Evolutionary conservation across 805 yeast genomes (phyloP).

Genomic region (Pichia paraexigua): DNA sequence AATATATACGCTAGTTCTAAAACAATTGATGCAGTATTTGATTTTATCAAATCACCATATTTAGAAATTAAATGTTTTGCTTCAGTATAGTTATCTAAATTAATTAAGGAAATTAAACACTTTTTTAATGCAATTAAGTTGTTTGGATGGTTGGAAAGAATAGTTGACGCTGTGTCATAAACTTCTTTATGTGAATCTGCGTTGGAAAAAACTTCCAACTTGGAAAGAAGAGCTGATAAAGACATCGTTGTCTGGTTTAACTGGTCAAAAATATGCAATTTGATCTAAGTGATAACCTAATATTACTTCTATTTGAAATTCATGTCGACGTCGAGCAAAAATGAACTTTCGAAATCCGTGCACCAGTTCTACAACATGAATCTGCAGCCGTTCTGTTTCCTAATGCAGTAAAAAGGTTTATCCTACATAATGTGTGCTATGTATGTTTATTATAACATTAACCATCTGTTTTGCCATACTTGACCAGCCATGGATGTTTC

Average conservation of each 20-base stretch:
- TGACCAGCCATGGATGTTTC: neutral
- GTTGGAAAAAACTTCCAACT: constrained; percentile 29
- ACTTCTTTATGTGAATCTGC: constrained; percentile 31
- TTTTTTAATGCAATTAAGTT: constrained; percentile 27
- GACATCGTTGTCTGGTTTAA: constrained; percentile 2
- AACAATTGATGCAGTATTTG: constrained; percentile 19
- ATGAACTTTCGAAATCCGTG: neutral
- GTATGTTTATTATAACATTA: too few species aligned
- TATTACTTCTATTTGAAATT: neutral
- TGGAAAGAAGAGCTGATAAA: constrained; percentile 25
- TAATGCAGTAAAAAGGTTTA: too few species aligned
- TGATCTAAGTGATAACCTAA: too few species aligned
- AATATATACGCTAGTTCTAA: constrained; percentile 52
- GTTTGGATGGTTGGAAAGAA: constrained; percentile 23
- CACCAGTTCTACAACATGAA: neutral
- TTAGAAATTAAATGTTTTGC: constrained; percentile 31
- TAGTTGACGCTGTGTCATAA: constrained; percentile 22
- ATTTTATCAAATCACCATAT: neutral
- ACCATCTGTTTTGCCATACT: neutral
- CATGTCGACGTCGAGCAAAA: neutral
- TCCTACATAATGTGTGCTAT: too few species aligned
- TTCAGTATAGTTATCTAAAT: constrained; percentile 44
- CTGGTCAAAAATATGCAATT: neutral
- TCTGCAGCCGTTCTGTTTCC: too few species aligned
- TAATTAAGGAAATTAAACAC: constrained; percentile 52